Base-by-base conservation (phyloP, 1,284 basidiomycete genomes). In the Boletus sp. region DNA sequence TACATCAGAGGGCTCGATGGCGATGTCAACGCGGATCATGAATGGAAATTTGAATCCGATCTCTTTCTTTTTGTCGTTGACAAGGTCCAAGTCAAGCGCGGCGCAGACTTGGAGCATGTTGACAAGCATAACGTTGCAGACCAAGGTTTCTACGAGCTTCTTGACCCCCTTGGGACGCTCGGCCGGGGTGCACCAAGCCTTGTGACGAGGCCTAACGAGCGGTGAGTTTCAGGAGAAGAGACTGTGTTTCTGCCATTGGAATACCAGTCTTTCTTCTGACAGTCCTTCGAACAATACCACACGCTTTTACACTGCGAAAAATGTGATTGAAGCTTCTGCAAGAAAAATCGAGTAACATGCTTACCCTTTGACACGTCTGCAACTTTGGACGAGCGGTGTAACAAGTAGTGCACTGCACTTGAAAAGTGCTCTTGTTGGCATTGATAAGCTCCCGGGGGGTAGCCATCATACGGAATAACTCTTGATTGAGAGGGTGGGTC, bases 231-330 rank as follows among this genome's bases (percentile, higher is more conserved):
- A 16, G 6, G 24, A 16, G 41, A 22, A 12, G 16, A 5, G 8
- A 4, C 2, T 11, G 16, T 3, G 42, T 39, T 31, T 9, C 5
- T 22, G 20, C 8, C 24, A 12, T 20, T 24, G 5, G 13, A 51
- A 29, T 52, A 63, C 61, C 66, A 70, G 45, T 66, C 57, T 45
- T 56, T 63, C 48, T 47, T 62, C 53, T 65, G 62, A 13, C 64
- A 65, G 20, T 67, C 67, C 50, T 62, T 63, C 8, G 70, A 72
- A 37, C 68, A 70, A 46, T 72, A 70, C 61, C 63, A 69, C 20
- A 67, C 65, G 8, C 60, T 55, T 39, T 70, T 69, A 52, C 70
- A 66, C 66, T 70, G 35, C 9, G n/a, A 24, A 53, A 51, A 48
- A 76, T 77, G 78, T 72, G 11, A 20, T 18, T 24, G 24, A 5